These are phyloP conservation scores for Ambispora gerdemannii DNA, from an alignment of 192 early-diverging fungal genomes.

Conservation along the genomic window DNA sequence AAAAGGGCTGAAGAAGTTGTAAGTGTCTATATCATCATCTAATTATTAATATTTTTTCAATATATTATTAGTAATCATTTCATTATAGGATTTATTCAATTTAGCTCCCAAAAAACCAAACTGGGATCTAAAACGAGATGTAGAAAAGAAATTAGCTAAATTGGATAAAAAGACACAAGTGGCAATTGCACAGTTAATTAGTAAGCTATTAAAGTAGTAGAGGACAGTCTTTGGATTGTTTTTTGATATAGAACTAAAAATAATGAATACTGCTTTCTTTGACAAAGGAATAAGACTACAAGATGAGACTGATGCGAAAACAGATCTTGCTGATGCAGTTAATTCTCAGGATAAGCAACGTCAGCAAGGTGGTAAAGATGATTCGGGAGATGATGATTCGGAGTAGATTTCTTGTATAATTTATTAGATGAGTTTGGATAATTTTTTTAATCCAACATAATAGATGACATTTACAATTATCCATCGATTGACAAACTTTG, in stretches of 20 bases:
- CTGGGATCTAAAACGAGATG: conserved; percentile 87
- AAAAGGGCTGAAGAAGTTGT: conserved; percentile 61
- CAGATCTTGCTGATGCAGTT: conserved; percentile 40
- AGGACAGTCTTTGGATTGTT: background rate
- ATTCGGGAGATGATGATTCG: conserved; percentile 11
- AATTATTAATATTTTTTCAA: background rate
- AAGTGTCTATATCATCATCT: conserved; percentile 38
- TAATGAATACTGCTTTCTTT: background rate
- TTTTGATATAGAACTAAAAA: background rate
- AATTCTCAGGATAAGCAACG: conserved; percentile 15
- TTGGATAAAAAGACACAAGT: conserved; percentile 69
- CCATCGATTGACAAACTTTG: no score
- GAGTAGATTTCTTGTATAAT: no score
- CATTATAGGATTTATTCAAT: conserved; percentile 66
- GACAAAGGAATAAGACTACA: conserved; percentile 33
- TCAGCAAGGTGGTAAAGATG: background rate
- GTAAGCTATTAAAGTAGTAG: conserved; percentile 39
- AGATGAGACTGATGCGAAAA: conserved; percentile 20
- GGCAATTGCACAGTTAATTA: conserved; percentile 74
- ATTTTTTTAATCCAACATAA: no score
- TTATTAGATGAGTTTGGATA: no score
- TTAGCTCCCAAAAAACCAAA: conserved; percentile 85
- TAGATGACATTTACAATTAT: no score
- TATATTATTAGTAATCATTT: background rate
- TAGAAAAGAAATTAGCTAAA: conserved; percentile 71